Conservation (phyloP, 345 rosid species). For the Arabis alpina region DNA sequence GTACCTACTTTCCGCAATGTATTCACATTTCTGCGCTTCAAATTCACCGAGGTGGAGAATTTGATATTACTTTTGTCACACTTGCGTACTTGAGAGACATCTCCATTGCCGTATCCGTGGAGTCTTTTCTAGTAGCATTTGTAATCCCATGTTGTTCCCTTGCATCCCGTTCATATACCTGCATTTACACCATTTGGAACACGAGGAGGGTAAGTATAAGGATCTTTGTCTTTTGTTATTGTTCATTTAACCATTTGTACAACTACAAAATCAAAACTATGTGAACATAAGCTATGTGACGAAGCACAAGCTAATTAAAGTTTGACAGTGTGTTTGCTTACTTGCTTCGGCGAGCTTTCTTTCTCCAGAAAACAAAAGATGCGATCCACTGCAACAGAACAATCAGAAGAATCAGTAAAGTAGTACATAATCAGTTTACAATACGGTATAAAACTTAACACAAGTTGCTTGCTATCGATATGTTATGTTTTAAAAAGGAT, state of each 20-base stretch:
- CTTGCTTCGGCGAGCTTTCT: conserved; percentile 79
- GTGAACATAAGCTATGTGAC: too few relatives aligned
- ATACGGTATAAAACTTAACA: not conserved
- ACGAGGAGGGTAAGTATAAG: conserved; percentile 3
- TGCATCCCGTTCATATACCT: conserved; percentile 71
- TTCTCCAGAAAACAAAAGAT: conserved; percentile 80
- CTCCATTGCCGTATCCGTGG: conserved; percentile 73
- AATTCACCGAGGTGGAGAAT: conserved; percentile 34
- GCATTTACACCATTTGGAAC: conserved; percentile 27
- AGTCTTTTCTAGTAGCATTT: conserved; percentile 78
- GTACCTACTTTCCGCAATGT: conserved; percentile 35
- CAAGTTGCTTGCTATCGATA: conserved; percentile 10
- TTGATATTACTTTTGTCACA: conserved; percentile 40
- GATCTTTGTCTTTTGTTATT: conserved; percentile 7
- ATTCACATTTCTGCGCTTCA: conserved; percentile 40
- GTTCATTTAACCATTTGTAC: not conserved
- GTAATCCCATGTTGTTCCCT: conserved; percentile 67
- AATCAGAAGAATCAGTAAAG: not conserved
- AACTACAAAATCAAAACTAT: not conserved
- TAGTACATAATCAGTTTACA: too few relatives aligned
- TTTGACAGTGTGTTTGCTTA: conserved; percentile 48
- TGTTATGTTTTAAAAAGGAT: not conserved
- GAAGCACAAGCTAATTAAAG: too few relatives aligned
- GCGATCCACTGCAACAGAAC: conserved; percentile 68
- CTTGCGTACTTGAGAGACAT: conserved; percentile 79